These are phyloP conservation scores for Claviceps quebecensis DNA, from an alignment of 2,329 filamentous ascomycete genomes.

Conservation along the genomic window DNA sequence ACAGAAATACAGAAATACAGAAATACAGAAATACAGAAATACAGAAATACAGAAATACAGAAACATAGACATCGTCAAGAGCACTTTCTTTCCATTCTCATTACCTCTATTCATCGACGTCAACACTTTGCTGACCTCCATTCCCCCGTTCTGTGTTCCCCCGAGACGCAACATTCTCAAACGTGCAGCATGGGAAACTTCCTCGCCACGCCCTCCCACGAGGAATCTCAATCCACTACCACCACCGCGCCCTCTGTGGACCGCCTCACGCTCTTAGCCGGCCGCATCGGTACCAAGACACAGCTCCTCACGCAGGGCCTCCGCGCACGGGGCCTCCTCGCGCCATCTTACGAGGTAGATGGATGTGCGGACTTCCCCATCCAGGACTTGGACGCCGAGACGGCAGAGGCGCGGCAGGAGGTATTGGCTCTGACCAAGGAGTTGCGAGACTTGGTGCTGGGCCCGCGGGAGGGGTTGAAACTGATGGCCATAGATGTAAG, in stretches of 20 bases:
- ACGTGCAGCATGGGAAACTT: conserved; percentile 2
- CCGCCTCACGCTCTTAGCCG: conserved; percentile 8
- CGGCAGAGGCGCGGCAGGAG: conserved; percentile 7
- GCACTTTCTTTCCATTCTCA: too few species aligned
- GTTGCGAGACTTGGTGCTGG: conserved; percentile 11
- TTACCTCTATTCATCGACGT: too few species aligned
- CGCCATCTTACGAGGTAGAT: conserved; percentile 9
- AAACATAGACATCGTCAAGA: too few species aligned
- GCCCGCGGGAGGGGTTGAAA: conserved; percentile 11
- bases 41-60: too few species aligned
- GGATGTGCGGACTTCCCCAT: conserved; percentile 11
- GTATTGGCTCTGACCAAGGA: conserved; percentile 11
- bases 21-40: too few species aligned
- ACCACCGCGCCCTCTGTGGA: conserved; percentile 6
- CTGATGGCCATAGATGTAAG: conserved; percentile 16
- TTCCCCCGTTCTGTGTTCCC: too few species aligned
- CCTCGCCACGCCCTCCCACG: background rate
- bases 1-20: too few species aligned
- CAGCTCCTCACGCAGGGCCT: conserved; percentile 8
- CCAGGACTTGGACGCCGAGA: conserved; percentile 3
- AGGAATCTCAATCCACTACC: background rate
- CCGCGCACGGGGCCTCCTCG: conserved; percentile 8
- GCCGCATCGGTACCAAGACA: conserved; percentile 10
- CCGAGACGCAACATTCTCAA: too few species aligned
- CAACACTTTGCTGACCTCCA: too few species aligned